Percentiles rank a stretch among this genome's conserved stretches.
phyloP scores from a whole-genome alignment of 306 rosid genomes.

The Malus sylvestris region DNA sequence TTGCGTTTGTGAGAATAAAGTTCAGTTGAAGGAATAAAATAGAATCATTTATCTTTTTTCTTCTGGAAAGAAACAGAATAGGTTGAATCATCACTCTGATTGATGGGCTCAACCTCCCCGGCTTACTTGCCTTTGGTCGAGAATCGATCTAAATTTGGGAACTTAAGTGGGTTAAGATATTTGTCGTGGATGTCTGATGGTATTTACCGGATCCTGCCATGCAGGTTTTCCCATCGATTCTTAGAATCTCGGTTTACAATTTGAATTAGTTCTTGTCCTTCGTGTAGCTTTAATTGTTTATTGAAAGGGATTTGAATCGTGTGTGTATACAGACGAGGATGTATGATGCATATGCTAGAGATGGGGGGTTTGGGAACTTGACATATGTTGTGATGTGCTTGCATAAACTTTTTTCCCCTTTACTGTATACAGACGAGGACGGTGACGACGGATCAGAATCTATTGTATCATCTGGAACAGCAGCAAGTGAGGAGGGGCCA shows the following conservation, averaged over 20 bases:
- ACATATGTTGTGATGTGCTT: neutral
- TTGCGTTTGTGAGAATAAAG: no score
- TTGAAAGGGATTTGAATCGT: neutral
- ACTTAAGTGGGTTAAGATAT: no score
- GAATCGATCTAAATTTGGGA: no score
- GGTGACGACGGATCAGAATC: conserved; percentile 63
- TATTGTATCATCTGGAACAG: conserved; percentile 41
- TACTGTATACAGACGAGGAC: conserved; percentile 54
- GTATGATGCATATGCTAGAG: neutral
- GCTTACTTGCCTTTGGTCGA: no score
- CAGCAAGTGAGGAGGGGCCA: conserved; percentile 54
- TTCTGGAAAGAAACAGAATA: no score
- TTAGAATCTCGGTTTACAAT: neutral
- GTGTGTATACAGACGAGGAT: neutral
- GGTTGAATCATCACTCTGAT: no score
- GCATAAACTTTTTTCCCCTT: neutral
- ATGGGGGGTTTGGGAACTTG: neutral
- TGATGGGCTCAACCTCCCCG: no score
- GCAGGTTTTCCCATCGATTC: neutral
- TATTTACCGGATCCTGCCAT: no score
- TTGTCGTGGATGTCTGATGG: no score
- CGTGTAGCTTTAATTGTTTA: neutral
- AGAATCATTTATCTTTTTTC: no score
- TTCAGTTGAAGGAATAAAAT: no score
- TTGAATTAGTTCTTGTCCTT: neutral